These are phyloP conservation scores for Teunomyces gatunensis DNA, from an alignment of 805 yeast genomes.

Conservation along the genomic window DNA sequence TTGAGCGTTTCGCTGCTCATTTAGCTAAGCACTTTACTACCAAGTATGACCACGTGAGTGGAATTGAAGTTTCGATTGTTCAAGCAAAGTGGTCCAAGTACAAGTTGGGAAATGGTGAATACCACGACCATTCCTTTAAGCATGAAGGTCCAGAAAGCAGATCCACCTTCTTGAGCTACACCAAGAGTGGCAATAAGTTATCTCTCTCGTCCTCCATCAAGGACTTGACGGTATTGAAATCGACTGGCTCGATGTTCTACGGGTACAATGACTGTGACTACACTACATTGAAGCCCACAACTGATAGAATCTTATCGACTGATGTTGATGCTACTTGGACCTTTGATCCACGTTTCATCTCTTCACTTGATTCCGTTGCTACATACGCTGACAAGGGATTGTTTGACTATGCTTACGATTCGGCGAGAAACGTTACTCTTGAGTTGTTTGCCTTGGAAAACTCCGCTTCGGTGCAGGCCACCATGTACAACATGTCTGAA, in stretches of 20 bases:
- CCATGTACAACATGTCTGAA: slow-evolving; percentile 90
- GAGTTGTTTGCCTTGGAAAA: slow-evolving; percentile 79
- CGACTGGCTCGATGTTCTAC: slow-evolving; percentile 90
- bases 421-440: slow-evolving; percentile 67
- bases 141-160: slow-evolving; percentile 84
- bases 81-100: slow-evolving; percentile 82
- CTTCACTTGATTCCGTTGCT: slow-evolving; percentile 49
- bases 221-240: slow-evolving; percentile 80
- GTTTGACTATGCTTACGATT: slow-evolving; percentile 63
- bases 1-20: slow-evolving; percentile 85
- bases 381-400: slow-evolving; percentile 55
- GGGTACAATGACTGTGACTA: slow-evolving; percentile 84
- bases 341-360: slow-evolving; percentile 51
- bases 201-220: slow-evolving; percentile 65
- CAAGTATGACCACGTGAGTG: slow-evolving; percentile 76
- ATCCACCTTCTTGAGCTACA: slow-evolving; percentile 52
- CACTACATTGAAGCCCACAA: slow-evolving; percentile 82
- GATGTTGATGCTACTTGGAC: slow-evolving; percentile 76
- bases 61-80: slow-evolving; percentile 61
- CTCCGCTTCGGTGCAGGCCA: slow-evolving; percentile 94
- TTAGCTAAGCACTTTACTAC: slow-evolving; percentile 76
- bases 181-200: slow-evolving; percentile 50
- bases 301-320: slow-evolving; percentile 83
- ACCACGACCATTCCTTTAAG: slow-evolving; percentile 79
- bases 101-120: slow-evolving; percentile 61